Conservation (phyloP, 1,139 yeast genomes). For the Blastobotrys capitulatus region DNA sequence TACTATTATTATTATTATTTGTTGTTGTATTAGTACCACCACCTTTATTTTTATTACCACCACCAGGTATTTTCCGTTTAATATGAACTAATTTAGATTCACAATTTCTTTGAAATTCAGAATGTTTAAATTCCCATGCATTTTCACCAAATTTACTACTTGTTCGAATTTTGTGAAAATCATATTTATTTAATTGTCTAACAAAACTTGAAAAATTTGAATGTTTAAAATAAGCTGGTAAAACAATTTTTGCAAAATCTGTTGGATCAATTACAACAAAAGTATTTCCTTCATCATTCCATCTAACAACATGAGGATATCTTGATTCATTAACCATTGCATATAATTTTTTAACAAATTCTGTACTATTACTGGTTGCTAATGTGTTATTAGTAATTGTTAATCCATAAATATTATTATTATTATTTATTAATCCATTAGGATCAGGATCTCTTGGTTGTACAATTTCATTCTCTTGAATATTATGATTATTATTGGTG, state of each 20-base stretch:
- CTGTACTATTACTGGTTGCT: constrained; percentile 16
- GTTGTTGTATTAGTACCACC: constrained; percentile 1
- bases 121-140: constrained; percentile 89
- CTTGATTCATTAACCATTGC: constrained; percentile 81
- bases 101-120: constrained; percentile 72
- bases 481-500: too few relatives aligned
- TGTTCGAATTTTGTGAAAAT: constrained; percentile 86
- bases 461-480: not conserved
- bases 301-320: constrained; percentile 66
- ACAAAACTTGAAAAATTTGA: constrained; percentile 89
- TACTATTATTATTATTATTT: not conserved
- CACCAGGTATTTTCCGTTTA: constrained; percentile 68
- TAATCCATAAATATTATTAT: not conserved
- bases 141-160: constrained; percentile 62
- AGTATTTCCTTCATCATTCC: constrained; percentile 80
- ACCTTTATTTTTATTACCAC: constrained; percentile 16
- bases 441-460: not conserved
- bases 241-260: constrained; percentile 76
- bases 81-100: constrained; percentile 69
- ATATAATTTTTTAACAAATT: constrained; percentile 39
- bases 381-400: constrained; percentile 1
- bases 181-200: constrained; percentile 90
- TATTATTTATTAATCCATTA: not conserved
- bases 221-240: constrained; percentile 91
- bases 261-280: constrained; percentile 86